These are phyloP conservation scores for Trichophyton benhamiae DNA, from an alignment of 2,329 filamentous ascomycete genomes.

Conservation along the genomic window DNA sequence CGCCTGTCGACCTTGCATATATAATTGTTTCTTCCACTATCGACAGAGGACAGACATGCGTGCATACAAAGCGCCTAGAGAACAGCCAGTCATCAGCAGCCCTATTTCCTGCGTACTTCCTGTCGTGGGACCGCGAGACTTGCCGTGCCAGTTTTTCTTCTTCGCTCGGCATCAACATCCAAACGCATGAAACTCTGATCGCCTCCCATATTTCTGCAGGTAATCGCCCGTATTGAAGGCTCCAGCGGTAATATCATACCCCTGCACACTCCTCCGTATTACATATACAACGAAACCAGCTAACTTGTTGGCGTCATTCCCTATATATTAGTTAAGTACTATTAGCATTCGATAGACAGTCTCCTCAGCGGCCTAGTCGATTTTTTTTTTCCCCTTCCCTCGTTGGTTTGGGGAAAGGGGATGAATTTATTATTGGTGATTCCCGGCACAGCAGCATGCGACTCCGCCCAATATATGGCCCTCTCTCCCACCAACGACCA, in stretches of 20 bases:
- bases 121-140: not conserved
- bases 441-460: not conserved
- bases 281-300: not conserved
- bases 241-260: not conserved
- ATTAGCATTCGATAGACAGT: not conserved
- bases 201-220: conserved; percentile 1
- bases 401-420: not conserved
- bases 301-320: not conserved
- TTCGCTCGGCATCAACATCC: not conserved
- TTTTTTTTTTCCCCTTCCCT: not conserved
- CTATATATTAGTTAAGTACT: not conserved
- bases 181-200: conserved; percentile 1
- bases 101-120: not conserved
- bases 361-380: not conserved
- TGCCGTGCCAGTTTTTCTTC: not conserved
- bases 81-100: not conserved
- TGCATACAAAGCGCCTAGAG: not conserved
- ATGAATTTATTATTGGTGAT: not conserved
- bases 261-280: not conserved
- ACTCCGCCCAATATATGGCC: not conserved
- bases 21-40: not conserved
- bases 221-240: not conserved
- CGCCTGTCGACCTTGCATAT: not conserved
- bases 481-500: conserved; percentile 4
- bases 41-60: not conserved